These are phyloP conservation scores for Primulina huaijiensis DNA, from an alignment of 257 asterid species.

Conservation along the genomic window DNA sequence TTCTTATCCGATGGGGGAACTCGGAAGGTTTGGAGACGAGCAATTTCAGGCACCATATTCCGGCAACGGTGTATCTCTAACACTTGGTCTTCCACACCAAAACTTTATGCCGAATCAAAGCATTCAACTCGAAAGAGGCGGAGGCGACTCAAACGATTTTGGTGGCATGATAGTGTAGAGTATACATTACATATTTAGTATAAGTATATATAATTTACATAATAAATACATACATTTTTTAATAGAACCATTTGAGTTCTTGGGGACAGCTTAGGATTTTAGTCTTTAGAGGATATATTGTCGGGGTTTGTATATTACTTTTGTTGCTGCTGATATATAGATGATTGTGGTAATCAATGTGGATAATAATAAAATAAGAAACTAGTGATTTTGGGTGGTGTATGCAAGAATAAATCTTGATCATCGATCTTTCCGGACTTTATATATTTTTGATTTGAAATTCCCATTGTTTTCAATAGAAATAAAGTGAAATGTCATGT, in stretches of 20 bases:
- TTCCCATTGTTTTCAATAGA: neutral
- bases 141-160: slow-evolving; percentile 51
- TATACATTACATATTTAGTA: slow-evolving; percentile 30
- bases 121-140: slow-evolving; percentile 52
- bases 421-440: neutral
- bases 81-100: slow-evolving; percentile 87
- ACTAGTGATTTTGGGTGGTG: neutral
- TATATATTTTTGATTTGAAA: neutral
- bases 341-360: slow-evolving; percentile 28
- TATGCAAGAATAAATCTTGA: neutral
- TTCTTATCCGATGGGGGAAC: slow-evolving; percentile 66
- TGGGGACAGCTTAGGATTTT: slow-evolving; percentile 21
- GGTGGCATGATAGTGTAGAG: slow-evolving; percentile 51
- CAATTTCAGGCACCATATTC: slow-evolving; percentile 71
- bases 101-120: slow-evolving; percentile 55
- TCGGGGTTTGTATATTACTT: slow-evolving; percentile 54
- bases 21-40: slow-evolving; percentile 65
- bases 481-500: too few species aligned
- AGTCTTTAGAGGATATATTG: slow-evolving; percentile 31
- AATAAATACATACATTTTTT: slow-evolving; percentile 39
- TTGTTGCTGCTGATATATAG: slow-evolving; percentile 44
- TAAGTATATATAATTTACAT: neutral
- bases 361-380: slow-evolving; percentile 19
- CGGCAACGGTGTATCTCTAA: slow-evolving; percentile 78
- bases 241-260: slow-evolving; percentile 34